Percentiles rank a stretch among this genome's conserved stretches.
phyloP scores from a whole-genome alignment of 306 rosid species.

The Cucurbita pepo region DNA sequence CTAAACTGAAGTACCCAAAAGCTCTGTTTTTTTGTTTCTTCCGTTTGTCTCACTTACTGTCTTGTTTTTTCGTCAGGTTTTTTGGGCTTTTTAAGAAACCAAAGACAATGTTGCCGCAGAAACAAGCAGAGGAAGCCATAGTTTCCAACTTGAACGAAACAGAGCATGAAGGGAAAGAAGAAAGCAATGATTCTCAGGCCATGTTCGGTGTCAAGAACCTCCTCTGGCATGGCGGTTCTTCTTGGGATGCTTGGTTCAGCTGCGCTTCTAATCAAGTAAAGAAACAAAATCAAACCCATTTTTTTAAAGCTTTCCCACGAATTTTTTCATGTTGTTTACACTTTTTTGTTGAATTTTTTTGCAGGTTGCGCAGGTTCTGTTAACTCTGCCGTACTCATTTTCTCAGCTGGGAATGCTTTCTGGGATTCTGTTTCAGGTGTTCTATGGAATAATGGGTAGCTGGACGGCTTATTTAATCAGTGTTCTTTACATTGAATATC shows the following conservation, averaged over 20 bases:
- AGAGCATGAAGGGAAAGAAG: conserved; percentile 35
- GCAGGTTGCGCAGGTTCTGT: conserved; percentile 88
- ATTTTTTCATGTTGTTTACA: not conserved
- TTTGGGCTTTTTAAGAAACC: conserved; percentile 8
- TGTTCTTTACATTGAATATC: conserved; percentile 82
- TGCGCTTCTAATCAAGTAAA: conserved; percentile 61
- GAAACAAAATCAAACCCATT: not conserved
- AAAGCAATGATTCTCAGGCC: conserved; percentile 20
- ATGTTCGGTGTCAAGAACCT: conserved; percentile 15
- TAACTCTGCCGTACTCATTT: conserved; percentile 86
- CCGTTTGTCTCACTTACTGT: conserved; percentile 31
- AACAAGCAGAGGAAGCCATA: conserved; percentile 86
- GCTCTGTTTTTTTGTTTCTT: not conserved
- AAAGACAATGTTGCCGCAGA: conserved; percentile 67
- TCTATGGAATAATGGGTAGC: conserved; percentile 83
- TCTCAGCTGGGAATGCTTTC: conserved; percentile 89
- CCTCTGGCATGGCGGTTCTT: not conserved
- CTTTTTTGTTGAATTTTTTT: not conserved
- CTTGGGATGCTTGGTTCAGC: not conserved
- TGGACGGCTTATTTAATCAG: conserved; percentile 97
- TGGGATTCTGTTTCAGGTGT: conserved; percentile 63
- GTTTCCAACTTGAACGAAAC: conserved; percentile 48
- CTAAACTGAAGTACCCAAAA: not conserved
- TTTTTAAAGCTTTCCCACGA: not conserved
- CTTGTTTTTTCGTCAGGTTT: conserved; percentile 12